Conservation (phyloP, 306 rosid species). For the Astragalus glycyphyllos region DNA sequence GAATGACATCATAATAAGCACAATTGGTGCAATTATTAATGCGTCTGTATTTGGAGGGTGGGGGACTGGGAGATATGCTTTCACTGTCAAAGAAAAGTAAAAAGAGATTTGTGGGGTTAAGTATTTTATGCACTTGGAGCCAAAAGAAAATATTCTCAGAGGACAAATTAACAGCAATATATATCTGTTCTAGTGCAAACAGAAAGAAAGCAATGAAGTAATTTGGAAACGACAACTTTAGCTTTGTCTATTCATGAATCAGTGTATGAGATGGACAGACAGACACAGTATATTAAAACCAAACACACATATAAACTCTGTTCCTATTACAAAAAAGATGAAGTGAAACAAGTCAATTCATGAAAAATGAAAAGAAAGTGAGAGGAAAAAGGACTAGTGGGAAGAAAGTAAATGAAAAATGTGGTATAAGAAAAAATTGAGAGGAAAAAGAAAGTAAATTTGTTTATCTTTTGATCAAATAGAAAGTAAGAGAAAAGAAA, state of each 20-base stretch:
- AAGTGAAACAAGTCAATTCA: neutral
- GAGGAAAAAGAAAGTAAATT: too few relatives aligned
- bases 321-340: neutral
- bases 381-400: too few relatives aligned
- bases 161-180: constrained; percentile 35
- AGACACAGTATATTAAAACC: neutral
- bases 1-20: constrained; percentile 22
- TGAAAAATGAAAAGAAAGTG: too few relatives aligned
- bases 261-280: constrained; percentile 1
- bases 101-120: constrained; percentile 70
- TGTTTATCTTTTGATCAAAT: too few relatives aligned
- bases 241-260: constrained; percentile 41
- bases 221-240: constrained; percentile 43
- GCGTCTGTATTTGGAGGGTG: constrained; percentile 27
- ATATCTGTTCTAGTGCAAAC: constrained; percentile 30
- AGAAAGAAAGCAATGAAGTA: constrained; percentile 38
- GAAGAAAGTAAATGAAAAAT: too few relatives aligned
- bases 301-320: neutral
- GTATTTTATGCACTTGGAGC: constrained; percentile 39
- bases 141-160: constrained; percentile 49
- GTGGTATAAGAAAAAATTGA: too few relatives aligned
- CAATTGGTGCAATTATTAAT: constrained; percentile 49
- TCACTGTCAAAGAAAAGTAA: constrained; percentile 54
- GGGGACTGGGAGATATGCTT: constrained; percentile 20
- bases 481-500: too few relatives aligned